Conservation (phyloP, 345 rosid species). For the Corymbia maculata region DNA sequence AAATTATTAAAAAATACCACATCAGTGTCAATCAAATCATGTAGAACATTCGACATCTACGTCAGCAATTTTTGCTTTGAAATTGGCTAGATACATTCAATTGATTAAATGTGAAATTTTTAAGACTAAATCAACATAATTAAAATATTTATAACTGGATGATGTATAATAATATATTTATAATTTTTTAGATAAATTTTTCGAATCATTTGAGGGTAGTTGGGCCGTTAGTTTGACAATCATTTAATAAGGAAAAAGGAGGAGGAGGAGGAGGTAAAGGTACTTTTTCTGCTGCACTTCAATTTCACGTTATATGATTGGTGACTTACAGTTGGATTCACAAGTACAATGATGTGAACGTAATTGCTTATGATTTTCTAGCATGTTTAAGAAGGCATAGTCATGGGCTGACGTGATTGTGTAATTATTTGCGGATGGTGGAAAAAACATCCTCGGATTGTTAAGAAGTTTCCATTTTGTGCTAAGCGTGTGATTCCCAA, state of each 20-base stretch:
- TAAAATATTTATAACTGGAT: too few species aligned
- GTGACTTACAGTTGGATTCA: not conserved
- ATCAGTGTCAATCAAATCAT: rapidly evolving
- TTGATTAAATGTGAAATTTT: too few species aligned
- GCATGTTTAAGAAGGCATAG: not conserved
- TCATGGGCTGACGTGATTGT: not conserved
- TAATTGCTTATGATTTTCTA: not conserved
- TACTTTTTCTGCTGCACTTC: too few species aligned
- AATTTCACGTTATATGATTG: not conserved
- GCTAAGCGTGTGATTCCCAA: not conserved
- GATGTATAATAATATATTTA: too few species aligned
- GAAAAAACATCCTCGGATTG: too few species aligned
- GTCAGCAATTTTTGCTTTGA: not conserved
- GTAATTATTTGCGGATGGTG: too few species aligned
- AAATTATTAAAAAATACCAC: too few species aligned
- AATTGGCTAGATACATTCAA: not conserved
- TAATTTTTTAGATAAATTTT: too few species aligned
- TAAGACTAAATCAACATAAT: too few species aligned
- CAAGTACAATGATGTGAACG: not conserved
- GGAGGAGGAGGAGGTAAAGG: not conserved
- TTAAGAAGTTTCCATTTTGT: not conserved
- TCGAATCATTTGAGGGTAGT: too few species aligned
- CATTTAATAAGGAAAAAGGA: too few species aligned
- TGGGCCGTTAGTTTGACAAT: too few species aligned
- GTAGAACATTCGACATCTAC: rapidly evolving